Conservation (phyloP, 2,329 filamentous ascomycete species). For the Neopestalotiopsis sp. region DNA sequence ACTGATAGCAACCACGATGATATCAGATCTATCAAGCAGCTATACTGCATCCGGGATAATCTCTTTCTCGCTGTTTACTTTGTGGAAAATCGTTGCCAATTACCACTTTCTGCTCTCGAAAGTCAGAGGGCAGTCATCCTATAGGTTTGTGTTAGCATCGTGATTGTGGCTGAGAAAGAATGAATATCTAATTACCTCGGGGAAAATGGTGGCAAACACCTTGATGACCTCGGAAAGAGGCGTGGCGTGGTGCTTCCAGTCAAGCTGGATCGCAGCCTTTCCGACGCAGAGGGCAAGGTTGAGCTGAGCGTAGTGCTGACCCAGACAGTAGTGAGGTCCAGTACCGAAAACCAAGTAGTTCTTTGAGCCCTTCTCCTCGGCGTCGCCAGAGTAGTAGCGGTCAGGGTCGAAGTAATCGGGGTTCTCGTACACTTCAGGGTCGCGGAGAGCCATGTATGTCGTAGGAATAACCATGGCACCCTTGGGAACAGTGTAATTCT, state of each 20-base stretch:
- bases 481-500: slow-evolving; percentile 90
- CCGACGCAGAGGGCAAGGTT: slow-evolving; percentile 90
- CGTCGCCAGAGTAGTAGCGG: slow-evolving; percentile 87
- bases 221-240: slow-evolving; percentile 90
- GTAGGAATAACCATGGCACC: slow-evolving; percentile 93
- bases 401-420: slow-evolving; percentile 91
- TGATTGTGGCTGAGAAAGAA: slow-evolving; percentile 17
- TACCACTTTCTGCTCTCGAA: slow-evolving; percentile 65
- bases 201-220: slow-evolving; percentile 98
- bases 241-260: slow-evolving; percentile 91
- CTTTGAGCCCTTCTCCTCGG: slow-evolving; percentile 84
- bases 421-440: slow-evolving; percentile 89
- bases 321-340: slow-evolving; percentile 95
- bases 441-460: slow-evolving; percentile 87
- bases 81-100: slow-evolving; percentile 18
- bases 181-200: slow-evolving; percentile 69
- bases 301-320: slow-evolving; percentile 87
- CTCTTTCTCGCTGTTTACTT: background rate
- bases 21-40: slow-evolving; percentile 6
- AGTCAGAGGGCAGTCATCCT: slow-evolving; percentile 85
- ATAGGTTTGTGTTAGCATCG: slow-evolving; percentile 30
- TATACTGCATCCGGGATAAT: background rate
- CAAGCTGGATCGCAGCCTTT: slow-evolving; percentile 83
- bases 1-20: slow-evolving; percentile 5
- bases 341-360: slow-evolving; percentile 97